A percentile compares a stretch with the other conserved stretches of the same genome.
Evolutionary conservation across 352 stramenopile species (phyloP).

Genomic region (Phytophthora ohioensis): DNA sequence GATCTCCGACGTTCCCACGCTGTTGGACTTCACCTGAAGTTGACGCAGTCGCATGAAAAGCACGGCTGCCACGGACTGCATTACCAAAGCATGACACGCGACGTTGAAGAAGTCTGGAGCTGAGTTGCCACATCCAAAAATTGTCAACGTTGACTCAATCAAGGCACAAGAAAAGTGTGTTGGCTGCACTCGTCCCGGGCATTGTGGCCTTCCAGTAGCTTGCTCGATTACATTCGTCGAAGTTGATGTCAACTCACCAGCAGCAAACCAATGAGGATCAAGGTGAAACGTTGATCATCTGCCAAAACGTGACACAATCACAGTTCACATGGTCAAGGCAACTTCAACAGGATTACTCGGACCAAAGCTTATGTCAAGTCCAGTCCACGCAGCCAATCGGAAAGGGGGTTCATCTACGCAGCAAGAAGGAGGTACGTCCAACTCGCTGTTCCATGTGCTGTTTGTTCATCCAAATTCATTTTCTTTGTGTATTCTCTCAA

Average conservation of each 20-base stretch:
- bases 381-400: constrained; percentile 5
- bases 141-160: background rate
- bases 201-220: background rate
- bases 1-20: constrained; percentile 51
- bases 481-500: constrained; percentile 29
- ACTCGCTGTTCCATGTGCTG: background rate
- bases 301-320: constrained; percentile 7
- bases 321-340: background rate
- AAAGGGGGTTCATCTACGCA: background rate
- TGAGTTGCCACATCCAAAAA: constrained; percentile 6
- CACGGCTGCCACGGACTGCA: background rate
- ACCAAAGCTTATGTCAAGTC: background rate
- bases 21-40: constrained; percentile 9
- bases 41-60: background rate
- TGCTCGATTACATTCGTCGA: constrained; percentile 2
- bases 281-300: background rate
- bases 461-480: constrained; percentile 42
- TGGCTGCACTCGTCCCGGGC: background rate
- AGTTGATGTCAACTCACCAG: constrained; percentile 9
- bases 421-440: constrained; percentile 13
- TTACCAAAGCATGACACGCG: too few relatives aligned
- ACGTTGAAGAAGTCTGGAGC: constrained; percentile 1
- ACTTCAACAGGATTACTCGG: background rate
- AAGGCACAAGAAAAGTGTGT: constrained; percentile 7
- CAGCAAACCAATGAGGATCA: constrained; percentile 4